Percentiles rank a stretch among this genome's conserved stretches.
phyloP scores from a whole-genome alignment of 2,329 filamentous ascomycete species.

The Dactylella cylindrospora region DNA sequence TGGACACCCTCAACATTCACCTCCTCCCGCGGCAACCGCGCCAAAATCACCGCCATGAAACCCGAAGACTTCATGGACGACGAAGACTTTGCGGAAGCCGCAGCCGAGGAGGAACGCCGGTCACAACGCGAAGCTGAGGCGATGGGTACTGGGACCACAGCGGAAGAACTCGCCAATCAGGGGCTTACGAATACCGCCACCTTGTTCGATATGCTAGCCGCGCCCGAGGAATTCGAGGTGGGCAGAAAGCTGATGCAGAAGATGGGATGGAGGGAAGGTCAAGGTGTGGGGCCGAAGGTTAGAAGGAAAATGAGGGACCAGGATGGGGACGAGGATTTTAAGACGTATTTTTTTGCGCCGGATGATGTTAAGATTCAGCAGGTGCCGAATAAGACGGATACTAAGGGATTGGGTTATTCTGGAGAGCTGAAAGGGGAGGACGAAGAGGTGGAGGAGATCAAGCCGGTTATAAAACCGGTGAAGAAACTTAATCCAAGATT shows the following conservation, averaged over 20 bases:
- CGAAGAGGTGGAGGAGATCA: slow-evolving; percentile 56
- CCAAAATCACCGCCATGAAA: slow-evolving; percentile 61
- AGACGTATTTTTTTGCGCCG: slow-evolving; percentile 78
- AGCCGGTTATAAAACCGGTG: slow-evolving; percentile 50
- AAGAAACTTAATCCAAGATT: slow-evolving; percentile 61
- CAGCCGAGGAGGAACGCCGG: slow-evolving; percentile 65
- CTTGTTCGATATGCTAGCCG: slow-evolving; percentile 71
- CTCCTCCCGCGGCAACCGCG: slow-evolving; percentile 79
- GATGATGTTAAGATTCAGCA: slow-evolving; percentile 71
- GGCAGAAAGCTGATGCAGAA: slow-evolving; percentile 79
- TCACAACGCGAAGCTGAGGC: slow-evolving; percentile 73
- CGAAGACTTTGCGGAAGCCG: slow-evolving; percentile 84
- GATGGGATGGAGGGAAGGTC: slow-evolving; percentile 95
- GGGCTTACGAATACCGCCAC: slow-evolving; percentile 51
- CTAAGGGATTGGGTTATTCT: slow-evolving; percentile 69
- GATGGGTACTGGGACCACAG: slow-evolving; percentile 71
- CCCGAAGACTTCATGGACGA: slow-evolving; percentile 98
- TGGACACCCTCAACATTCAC: slow-evolving; percentile 92
- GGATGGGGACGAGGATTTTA: slow-evolving; percentile 56
- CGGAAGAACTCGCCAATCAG: slow-evolving; percentile 58
- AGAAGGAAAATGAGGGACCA: slow-evolving; percentile 71
- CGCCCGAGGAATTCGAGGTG: slow-evolving; percentile 74
- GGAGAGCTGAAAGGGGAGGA: slow-evolving; percentile 56
- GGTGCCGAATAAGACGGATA: slow-evolving; percentile 66
- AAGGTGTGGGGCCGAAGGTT: slow-evolving; percentile 87